These are phyloP conservation scores for Neurospora sp. DNA, from an alignment of 495 filamentous ascomycete genomes.

Conservation along the genomic window DNA sequence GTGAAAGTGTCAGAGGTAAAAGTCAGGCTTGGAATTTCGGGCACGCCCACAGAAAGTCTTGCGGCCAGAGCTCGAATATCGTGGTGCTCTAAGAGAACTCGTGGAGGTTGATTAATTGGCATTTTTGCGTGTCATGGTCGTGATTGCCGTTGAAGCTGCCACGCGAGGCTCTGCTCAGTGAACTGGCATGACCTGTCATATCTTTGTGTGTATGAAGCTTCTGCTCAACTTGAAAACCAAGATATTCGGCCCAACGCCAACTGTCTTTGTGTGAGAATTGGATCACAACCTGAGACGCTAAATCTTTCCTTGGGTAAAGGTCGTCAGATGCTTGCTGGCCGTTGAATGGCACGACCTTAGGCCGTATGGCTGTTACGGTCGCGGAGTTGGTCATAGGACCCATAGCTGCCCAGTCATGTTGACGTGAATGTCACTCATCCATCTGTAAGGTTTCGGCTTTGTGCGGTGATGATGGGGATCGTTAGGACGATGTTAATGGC, in stretches of 20 bases:
- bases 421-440: too few species aligned
- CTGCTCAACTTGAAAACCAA: neutral
- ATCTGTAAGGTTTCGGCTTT: neutral
- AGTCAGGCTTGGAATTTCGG: neutral
- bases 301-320: neutral
- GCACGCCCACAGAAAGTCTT: neutral
- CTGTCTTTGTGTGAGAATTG: too few species aligned
- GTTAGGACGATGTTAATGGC: neutral
- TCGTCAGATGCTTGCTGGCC: neutral
- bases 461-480: neutral
- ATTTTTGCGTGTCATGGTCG: neutral
- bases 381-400: neutral
- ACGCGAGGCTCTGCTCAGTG: neutral
- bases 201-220: neutral
- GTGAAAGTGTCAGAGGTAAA: neutral
- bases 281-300: neutral
- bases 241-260: neutral
- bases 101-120: neutral
- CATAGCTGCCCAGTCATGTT: neutral
- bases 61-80: neutral
- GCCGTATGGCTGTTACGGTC: neutral
- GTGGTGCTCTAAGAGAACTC: neutral
- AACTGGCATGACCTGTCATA: neutral
- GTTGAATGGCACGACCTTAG: neutral
- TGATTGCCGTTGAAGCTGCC: neutral